Conservation (phyloP, 352 stramenopile genomes). For the Globisporangium middletonii region DNA sequence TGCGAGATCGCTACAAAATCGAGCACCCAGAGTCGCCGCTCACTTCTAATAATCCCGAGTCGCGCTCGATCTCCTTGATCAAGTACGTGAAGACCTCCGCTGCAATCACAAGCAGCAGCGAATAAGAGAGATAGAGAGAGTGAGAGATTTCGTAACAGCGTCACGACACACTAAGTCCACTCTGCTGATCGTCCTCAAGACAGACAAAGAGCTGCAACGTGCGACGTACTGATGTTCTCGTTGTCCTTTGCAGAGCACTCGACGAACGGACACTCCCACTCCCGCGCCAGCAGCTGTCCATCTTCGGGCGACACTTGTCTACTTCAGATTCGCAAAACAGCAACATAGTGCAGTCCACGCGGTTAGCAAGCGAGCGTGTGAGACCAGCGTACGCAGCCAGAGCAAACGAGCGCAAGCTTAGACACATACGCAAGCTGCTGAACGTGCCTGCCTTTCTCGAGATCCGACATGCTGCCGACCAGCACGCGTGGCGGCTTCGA, state of each 20-base stretch:
- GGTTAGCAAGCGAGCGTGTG: background rate
- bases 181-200: no score
- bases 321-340: background rate
- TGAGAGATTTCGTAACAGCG: no score
- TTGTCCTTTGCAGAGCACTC: conserved; percentile 93
- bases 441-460: conserved; percentile 86
- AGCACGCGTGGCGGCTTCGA: conserved; percentile 92
- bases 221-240: conserved; percentile 84
- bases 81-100: conserved; percentile 89
- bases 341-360: conserved; percentile 1
- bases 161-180: background rate
- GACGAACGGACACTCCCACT: conserved; percentile 92
- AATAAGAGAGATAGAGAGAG: background rate
- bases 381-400: background rate
- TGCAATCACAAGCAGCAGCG: conserved; percentile 14
- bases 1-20: conserved; percentile 51
- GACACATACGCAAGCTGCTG: background rate
- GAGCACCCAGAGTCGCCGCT: conserved; percentile 64
- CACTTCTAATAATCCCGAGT: conserved; percentile 82
- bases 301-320: conserved; percentile 82
- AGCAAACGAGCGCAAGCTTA: background rate
- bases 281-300: conserved; percentile 84
- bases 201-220: background rate
- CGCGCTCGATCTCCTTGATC: conserved; percentile 87
- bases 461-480: conserved; percentile 93